These are phyloP conservation scores for Citrus maxima DNA, from an alignment of 345 rosid species.

Conservation along the genomic window DNA sequence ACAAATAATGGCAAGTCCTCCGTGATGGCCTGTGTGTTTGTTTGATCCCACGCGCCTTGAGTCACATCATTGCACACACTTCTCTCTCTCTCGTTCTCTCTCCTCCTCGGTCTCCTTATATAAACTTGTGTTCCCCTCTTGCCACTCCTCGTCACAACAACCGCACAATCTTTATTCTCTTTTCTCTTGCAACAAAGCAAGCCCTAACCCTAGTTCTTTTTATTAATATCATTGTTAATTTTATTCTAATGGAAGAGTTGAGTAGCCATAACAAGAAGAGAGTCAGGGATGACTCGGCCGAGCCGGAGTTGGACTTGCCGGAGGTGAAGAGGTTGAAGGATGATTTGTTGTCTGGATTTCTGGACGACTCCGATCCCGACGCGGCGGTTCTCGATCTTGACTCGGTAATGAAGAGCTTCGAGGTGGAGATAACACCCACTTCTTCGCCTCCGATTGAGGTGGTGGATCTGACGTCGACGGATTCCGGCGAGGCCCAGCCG, in stretches of 20 bases:
- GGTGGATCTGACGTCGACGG: conserved; percentile 31
- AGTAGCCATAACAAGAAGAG: conserved; percentile 34
- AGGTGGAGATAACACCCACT: conserved; percentile 35
- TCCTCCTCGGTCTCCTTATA: conserved; percentile 41
- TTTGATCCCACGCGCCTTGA: conserved; percentile 41
- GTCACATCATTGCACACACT: conserved; percentile 4
- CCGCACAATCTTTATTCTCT: background rate
- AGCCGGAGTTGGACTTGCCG: conserved; percentile 23
- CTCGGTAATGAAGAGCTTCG: conserved; percentile 43
- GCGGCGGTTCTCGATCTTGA: conserved; percentile 34
- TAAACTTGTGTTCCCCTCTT: conserved; percentile 28
- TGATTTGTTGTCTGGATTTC: conserved; percentile 29
- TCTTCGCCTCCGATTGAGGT: background rate
- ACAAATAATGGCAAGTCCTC: conserved; percentile 25
- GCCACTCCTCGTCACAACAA: conserved; percentile 26
- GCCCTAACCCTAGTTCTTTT: background rate
- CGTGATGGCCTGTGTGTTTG: conserved; percentile 44
- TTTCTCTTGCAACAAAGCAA: conserved; percentile 4
- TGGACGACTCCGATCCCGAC: conserved; percentile 28
- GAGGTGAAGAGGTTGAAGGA: conserved; percentile 46
- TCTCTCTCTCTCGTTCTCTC: conserved; percentile 22
- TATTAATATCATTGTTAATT: no score
- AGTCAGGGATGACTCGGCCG: conserved; percentile 39
- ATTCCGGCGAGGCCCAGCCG: conserved; percentile 35
- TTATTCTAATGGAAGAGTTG: conserved; percentile 32